Evolutionary conservation across 352 stramenopile species (phyloP).

Genomic region (Thalassiosira livingstoniorum): DNA sequence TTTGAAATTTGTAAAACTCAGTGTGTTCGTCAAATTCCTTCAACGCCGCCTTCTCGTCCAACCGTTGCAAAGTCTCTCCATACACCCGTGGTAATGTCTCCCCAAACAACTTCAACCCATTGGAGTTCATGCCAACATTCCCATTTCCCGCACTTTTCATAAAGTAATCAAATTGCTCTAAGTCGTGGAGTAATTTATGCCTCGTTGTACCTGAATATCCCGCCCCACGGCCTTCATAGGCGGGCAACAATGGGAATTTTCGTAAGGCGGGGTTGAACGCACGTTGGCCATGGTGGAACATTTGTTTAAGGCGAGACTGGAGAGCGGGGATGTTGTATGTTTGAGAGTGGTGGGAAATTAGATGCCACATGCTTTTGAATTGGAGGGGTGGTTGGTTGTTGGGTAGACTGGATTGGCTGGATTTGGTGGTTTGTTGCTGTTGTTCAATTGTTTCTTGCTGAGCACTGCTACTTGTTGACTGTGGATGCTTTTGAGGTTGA

Average conservation of each 20-base stretch:
- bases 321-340: constrained; percentile 33
- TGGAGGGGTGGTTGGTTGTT: too few relatives aligned
- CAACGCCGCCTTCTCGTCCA: constrained; percentile 27
- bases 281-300: constrained; percentile 6
- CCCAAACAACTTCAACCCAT: constrained; percentile 40
- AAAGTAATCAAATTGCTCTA: constrained; percentile 62
- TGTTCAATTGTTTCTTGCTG: too few relatives aligned
- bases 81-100: constrained; percentile 34
- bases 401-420: too few relatives aligned
- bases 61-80: constrained; percentile 19
- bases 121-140: constrained; percentile 13
- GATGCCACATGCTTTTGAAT: background rate
- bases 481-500: too few relatives aligned
- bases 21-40: constrained; percentile 45
- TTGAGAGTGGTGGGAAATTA: constrained; percentile 4
- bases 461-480: too few relatives aligned
- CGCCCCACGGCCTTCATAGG: constrained; percentile 37
- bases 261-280: constrained; percentile 5
- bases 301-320: constrained; percentile 23
- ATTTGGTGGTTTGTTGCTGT: too few relatives aligned
- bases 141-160: background rate
- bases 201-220: constrained; percentile 52
- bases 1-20: constrained; percentile 57
- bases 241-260: background rate
- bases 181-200: constrained; percentile 54